These are phyloP conservation scores for Epichloe bromicola DNA, from an alignment of 2,329 filamentous ascomycete genomes.

Conservation along the genomic window DNA sequence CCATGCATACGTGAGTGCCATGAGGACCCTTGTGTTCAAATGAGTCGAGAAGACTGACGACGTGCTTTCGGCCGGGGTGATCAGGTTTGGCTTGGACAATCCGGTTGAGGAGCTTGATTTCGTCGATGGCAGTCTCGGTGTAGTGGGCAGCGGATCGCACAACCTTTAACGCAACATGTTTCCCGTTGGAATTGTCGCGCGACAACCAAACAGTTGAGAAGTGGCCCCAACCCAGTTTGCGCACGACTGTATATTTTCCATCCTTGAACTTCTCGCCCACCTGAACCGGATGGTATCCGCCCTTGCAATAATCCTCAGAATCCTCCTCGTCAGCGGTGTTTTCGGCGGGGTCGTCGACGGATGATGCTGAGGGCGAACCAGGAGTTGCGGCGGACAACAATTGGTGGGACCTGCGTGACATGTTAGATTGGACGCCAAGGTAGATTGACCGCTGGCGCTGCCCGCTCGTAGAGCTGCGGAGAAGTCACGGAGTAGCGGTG, in stretches of 20 bases:
- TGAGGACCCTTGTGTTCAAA: constrained; percentile 98
- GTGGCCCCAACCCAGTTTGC: constrained; percentile 95
- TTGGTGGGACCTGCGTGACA: constrained; percentile 35
- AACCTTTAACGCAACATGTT: constrained; percentile 95
- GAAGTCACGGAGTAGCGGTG: constrained; percentile 1
- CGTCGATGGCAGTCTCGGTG: constrained; percentile 95
- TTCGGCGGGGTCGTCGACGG: constrained; percentile 72
- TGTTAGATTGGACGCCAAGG: constrained; percentile 3
- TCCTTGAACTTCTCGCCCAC: constrained; percentile 97
- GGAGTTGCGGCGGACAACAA: constrained; percentile 44
- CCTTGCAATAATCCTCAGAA: constrained; percentile 98
- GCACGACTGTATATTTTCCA: constrained; percentile 88
- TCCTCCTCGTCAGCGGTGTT: constrained; percentile 97
- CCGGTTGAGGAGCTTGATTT: constrained; percentile 95
- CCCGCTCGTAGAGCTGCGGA: not conserved
- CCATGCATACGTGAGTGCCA: constrained; percentile 96
- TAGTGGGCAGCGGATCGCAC: constrained; percentile 97
- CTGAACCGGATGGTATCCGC: constrained; percentile 89
- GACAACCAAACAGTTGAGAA: constrained; percentile 93
- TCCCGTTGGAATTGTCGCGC: constrained; percentile 73
- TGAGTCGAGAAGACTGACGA: constrained; percentile 89
- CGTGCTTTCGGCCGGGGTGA: constrained; percentile 87
- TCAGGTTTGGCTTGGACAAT: constrained; percentile 92
- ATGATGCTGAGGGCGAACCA: constrained; percentile 66
- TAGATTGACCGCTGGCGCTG: constrained; percentile 8